phyloP scores from a whole-genome alignment of 805 yeast species.

The Candida sphagnicola region DNA sequence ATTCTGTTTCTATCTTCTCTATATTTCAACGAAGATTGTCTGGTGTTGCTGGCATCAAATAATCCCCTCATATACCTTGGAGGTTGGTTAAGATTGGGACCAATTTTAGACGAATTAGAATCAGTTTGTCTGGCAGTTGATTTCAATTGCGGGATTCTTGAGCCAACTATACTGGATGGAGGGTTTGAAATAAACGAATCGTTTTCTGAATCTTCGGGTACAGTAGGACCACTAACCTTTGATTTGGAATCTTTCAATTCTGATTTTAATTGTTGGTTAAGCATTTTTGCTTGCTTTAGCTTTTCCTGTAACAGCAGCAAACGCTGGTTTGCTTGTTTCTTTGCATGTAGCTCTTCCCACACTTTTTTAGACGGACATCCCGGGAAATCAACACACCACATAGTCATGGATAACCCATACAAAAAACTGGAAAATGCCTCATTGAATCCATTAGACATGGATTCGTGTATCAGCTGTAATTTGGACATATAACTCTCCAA shows the following conservation, averaged over 20 bases:
- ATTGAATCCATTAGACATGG: constrained; percentile 57
- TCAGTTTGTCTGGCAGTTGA: not conserved
- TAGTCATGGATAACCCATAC: constrained; percentile 78
- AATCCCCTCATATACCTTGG: constrained; percentile 41
- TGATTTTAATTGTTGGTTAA: constrained; percentile 21
- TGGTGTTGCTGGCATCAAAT: constrained; percentile 17
- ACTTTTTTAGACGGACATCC: constrained; percentile 33
- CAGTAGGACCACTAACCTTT: not conserved
- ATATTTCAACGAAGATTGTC: not conserved
- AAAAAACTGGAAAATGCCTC: constrained; percentile 75
- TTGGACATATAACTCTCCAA: constrained; percentile 57
- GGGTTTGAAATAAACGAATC: constrained; percentile 21
- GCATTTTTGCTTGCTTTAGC: constrained; percentile 15
- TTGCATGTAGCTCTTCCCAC: constrained; percentile 26
- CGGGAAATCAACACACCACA: constrained; percentile 80
- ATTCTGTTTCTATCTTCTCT: not conserved
- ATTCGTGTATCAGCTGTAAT: constrained; percentile 57
- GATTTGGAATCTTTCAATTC: constrained; percentile 10
- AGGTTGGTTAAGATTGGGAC: constrained; percentile 41
- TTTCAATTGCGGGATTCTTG: constrained; percentile 20
- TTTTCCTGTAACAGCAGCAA: constrained; percentile 18
- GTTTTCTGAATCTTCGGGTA: constrained; percentile 10
- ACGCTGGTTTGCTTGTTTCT: constrained; percentile 18
- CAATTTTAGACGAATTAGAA: constrained; percentile 6
- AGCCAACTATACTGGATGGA: not conserved